Conservation (phyloP, 139 green algal species). For the Diplosphaera chodatii region DNA sequence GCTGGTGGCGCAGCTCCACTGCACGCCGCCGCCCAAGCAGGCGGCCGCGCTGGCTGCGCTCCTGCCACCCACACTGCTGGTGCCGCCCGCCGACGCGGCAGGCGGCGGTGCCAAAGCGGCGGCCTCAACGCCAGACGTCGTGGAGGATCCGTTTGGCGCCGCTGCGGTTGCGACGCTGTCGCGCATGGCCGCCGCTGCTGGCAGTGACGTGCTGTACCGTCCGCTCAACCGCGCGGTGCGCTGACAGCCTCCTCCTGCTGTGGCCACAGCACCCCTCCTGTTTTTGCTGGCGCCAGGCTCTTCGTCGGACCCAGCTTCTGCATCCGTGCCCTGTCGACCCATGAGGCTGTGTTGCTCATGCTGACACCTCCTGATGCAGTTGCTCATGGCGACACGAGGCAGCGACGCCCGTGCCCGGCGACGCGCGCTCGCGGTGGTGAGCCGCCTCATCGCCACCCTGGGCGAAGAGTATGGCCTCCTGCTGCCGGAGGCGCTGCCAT, state of each 20-base stretch:
- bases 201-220: conserved; percentile 74
- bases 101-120: conserved; percentile 9
- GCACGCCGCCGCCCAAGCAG: conserved; percentile 12
- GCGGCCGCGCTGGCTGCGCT: conserved; percentile 20
- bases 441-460: conserved; percentile 52
- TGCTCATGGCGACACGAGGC: conserved; percentile 38
- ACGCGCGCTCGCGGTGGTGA: conserved; percentile 30
- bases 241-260: too few relatives aligned
- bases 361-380: too few relatives aligned
- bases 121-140: background rate
- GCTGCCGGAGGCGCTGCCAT: conserved; percentile 76
- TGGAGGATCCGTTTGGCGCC: conserved; percentile 21
- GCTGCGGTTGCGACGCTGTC: conserved; percentile 47
- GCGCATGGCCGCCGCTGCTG: conserved; percentile 65
- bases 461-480: conserved; percentile 80
- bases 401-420: background rate
- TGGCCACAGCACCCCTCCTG: too few relatives aligned
- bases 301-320: too few relatives aligned
- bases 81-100: conserved; percentile 3
- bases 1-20: conserved; percentile 49
- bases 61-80: conserved; percentile 3
- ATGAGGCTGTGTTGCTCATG: too few relatives aligned
- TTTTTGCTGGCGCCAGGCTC: too few relatives aligned
- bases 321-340: too few relatives aligned
- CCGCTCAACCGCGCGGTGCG: conserved; percentile 75